A percentile compares a stretch with the other conserved stretches of the same genome.
Conservation (phyloP, 768 basidiomycete genomes). For the Russula sp. region DNA sequence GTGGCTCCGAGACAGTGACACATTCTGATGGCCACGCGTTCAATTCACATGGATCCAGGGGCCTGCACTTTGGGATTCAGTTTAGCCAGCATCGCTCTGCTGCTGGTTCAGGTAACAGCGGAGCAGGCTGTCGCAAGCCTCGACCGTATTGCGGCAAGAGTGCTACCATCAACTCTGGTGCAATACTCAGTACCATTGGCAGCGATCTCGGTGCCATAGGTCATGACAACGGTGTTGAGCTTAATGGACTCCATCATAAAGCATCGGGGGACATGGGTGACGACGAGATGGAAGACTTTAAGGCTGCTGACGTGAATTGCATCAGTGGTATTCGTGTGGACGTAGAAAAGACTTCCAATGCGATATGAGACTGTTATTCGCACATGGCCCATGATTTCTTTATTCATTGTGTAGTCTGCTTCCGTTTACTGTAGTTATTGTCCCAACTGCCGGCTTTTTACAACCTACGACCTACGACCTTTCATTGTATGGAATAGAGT, state of each 20-base stretch:
- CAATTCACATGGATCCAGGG: slow-evolving; percentile 18
- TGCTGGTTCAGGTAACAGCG: slow-evolving; percentile 15
- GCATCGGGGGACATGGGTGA: slow-evolving; percentile 33
- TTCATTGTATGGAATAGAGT: not conserved
- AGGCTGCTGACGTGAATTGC: slow-evolving; percentile 23
- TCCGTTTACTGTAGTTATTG: not conserved
- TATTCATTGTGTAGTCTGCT: not conserved
- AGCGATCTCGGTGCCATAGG: slow-evolving; percentile 19
- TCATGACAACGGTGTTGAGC: slow-evolving; percentile 20
- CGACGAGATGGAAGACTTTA: slow-evolving; percentile 26
- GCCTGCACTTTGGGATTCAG: slow-evolving; percentile 20
- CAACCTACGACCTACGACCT: not conserved
- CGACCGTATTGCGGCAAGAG: slow-evolving; percentile 11
- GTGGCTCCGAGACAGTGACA: slow-evolving; percentile 71
- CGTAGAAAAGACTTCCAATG: slow-evolving; percentile 53
- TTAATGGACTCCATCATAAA: slow-evolving; percentile 26
- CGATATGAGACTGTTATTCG: slow-evolving; percentile 32
- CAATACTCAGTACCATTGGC: slow-evolving; percentile 20
- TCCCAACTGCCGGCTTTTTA: not conserved
- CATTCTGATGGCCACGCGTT: slow-evolving; percentile 41
- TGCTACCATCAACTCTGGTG: slow-evolving; percentile 18
- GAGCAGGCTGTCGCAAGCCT: slow-evolving; percentile 10
- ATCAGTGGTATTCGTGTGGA: slow-evolving; percentile 49
- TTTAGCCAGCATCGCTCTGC: slow-evolving; percentile 23
- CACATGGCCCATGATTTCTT: not conserved